Conservation (phyloP, 495 filamentous ascomycete species). For the Podospora pseudoanserina region DNA sequence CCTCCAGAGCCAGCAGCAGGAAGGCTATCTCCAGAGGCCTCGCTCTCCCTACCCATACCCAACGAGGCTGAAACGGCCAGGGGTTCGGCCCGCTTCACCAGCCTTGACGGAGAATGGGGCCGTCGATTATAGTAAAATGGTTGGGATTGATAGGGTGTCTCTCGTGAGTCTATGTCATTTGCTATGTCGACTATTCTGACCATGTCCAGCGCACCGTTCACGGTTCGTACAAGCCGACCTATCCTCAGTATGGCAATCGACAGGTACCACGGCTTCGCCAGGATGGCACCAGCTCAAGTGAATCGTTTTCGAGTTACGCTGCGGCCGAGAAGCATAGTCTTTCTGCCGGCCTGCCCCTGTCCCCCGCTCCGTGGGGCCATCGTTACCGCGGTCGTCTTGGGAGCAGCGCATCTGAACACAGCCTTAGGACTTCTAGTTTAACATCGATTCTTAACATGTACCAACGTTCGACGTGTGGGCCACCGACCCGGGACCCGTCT, state of each 20-base stretch:
- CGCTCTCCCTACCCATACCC: conserved; percentile 63
- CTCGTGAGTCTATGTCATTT: conserved; percentile 35
- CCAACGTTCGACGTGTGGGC: conserved; percentile 26
- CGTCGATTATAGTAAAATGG: conserved; percentile 49
- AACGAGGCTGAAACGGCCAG: conserved; percentile 60
- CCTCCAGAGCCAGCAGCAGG: conserved; percentile 42
- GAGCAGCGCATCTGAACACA: conserved; percentile 20
- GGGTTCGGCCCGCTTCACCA: conserved; percentile 61
- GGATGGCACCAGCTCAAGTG: conserved; percentile 36
- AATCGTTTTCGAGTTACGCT: conserved; percentile 32
- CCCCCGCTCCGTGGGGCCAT: conserved; percentile 4
- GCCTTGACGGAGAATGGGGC: conserved; percentile 50
- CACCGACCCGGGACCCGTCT: conserved; percentile 6
- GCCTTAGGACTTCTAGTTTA: conserved; percentile 36
- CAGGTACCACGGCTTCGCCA: conserved; percentile 30
- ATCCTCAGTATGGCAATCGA: conserved; percentile 36
- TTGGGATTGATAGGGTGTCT: conserved; percentile 46
- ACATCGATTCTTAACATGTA: conserved; percentile 43
- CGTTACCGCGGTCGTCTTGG: conserved; percentile 11
- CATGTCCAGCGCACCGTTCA: conserved; percentile 38
- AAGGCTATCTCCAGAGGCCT: conserved; percentile 46
- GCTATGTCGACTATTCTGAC: background rate
- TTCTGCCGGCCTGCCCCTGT: conserved; percentile 2
- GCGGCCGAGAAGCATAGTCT: conserved; percentile 23
- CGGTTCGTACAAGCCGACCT: conserved; percentile 41